phyloP scores from a whole-genome alignment of 345 rosid species.

The Bruguiera sexangula region DNA sequence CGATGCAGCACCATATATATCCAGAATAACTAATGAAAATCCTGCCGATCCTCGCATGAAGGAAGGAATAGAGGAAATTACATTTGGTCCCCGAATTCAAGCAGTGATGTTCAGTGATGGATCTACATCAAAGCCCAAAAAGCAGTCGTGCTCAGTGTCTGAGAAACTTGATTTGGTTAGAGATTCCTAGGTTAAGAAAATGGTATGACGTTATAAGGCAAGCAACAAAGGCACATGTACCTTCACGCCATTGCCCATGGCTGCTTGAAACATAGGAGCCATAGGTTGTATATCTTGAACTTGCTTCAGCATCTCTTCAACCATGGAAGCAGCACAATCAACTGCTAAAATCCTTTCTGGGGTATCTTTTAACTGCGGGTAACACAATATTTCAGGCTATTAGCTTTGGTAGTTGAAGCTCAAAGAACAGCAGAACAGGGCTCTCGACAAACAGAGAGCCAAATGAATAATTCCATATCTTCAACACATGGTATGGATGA shows the following conservation, averaged over 20 bases:
- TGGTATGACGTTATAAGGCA: conserved; percentile 7
- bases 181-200: neutral
- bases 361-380: conserved; percentile 72
- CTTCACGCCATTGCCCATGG: conserved; percentile 36
- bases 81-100: conserved; percentile 92
- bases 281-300: conserved; percentile 40
- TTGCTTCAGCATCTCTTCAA: conserved; percentile 83
- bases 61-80: conserved; percentile 36
- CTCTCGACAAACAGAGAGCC: neutral
- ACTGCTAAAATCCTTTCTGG: conserved; percentile 78
- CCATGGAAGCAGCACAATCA: conserved; percentile 80
- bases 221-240: conserved; percentile 27
- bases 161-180: conserved; percentile 36
- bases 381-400: neutral
- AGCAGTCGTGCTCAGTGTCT: conserved; percentile 57
- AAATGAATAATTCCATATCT: neutral
- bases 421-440: neutral
- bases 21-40: no score
- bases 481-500: neutral
- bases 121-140: conserved; percentile 81
- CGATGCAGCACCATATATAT: no score
- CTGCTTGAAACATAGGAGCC: conserved; percentile 22
- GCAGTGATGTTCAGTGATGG: conserved; percentile 63
- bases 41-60: no score
- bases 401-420: neutral